A percentile compares a stretch with the other conserved stretches of the same genome.
Evolutionary conservation across 768 basidiomycete species (phyloP).

Genomic region (Lanmaoa rubissima): DNA sequence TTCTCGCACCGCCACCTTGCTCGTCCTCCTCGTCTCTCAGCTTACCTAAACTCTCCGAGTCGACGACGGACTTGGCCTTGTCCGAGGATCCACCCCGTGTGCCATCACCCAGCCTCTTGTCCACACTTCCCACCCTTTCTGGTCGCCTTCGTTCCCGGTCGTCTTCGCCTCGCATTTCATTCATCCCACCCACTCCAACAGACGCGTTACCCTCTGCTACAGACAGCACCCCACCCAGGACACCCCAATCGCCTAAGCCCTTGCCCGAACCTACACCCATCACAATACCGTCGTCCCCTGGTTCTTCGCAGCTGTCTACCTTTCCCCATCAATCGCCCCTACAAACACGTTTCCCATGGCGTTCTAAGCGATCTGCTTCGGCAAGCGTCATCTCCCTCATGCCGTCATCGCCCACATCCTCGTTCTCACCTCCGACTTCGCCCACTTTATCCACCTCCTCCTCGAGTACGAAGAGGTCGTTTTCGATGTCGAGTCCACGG

Average conservation of each 20-base stretch:
- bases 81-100: constrained; percentile 8
- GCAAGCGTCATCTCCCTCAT: not conserved
- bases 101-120: constrained; percentile 27
- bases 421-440: constrained; percentile 6
- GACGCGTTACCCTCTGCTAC: not conserved
- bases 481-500: constrained; percentile 15
- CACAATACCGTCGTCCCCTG: not conserved
- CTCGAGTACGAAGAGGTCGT: constrained; percentile 13
- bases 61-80: constrained; percentile 3
- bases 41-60: constrained; percentile 18
- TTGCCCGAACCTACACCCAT: not conserved
- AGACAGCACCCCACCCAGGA: not conserved
- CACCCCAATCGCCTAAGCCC: not conserved
- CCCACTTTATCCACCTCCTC: constrained; percentile 2
- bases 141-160: constrained; percentile 10
- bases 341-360: constrained; percentile 6
- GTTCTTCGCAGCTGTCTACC: not conserved
- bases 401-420: not conserved
- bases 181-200: constrained; percentile 4
- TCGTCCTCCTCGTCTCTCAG: constrained; percentile 29
- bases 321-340: constrained; percentile 3
- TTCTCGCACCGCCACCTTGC: constrained; percentile 22
- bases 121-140: constrained; percentile 24
- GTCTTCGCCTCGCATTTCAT: constrained; percentile 8
- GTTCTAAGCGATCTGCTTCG: constrained; percentile 8